Conservation (phyloP, 2,329 filamentous ascomycete genomes). For the Tolypocladium album region DNA sequence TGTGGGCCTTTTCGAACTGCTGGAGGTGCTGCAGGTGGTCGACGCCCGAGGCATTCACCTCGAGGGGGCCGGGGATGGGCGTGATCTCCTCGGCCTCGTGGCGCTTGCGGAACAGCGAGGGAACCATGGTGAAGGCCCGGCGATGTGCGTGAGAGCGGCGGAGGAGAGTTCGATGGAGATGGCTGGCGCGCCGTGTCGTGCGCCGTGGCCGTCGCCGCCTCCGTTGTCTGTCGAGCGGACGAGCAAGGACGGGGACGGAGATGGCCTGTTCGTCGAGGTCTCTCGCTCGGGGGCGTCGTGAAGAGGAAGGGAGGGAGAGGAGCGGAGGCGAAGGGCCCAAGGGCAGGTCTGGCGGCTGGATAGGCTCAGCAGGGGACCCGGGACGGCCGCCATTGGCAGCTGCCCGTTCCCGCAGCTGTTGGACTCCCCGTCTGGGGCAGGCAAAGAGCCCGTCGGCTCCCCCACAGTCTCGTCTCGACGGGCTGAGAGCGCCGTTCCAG, state of each 20-base stretch:
- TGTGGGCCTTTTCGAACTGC: conserved; percentile 49
- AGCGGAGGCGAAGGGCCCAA: not conserved
- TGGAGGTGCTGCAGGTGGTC: conserved; percentile 36
- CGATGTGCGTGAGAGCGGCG: not conserved
- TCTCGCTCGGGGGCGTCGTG: not conserved
- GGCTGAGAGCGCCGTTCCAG: not conserved
- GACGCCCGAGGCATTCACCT: conserved; percentile 28
- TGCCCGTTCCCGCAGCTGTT: not conserved
- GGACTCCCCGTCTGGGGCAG: not conserved
- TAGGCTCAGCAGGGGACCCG: not conserved
- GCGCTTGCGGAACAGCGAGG: conserved; percentile 32
- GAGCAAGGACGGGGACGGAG: not conserved
- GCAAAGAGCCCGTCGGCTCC: not conserved
- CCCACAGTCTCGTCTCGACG: not conserved
- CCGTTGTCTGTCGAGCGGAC: not conserved
- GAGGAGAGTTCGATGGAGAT: not conserved
- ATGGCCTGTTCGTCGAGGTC: not conserved
- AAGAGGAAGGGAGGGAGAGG: not conserved
- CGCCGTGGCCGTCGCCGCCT: not conserved
- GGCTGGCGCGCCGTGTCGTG: not conserved
- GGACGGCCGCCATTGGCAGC: not conserved
- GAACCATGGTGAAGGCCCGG: conserved; percentile 15
- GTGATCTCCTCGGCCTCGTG: conserved; percentile 34
- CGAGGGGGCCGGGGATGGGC: conserved; percentile 26
- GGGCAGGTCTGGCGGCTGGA: not conserved